A percentile compares a stretch with the other conserved stretches of the same genome.
Evolutionary conservation across 2,329 filamentous ascomycete species (phyloP).

Genomic region (Stachybotrys elegans): DNA sequence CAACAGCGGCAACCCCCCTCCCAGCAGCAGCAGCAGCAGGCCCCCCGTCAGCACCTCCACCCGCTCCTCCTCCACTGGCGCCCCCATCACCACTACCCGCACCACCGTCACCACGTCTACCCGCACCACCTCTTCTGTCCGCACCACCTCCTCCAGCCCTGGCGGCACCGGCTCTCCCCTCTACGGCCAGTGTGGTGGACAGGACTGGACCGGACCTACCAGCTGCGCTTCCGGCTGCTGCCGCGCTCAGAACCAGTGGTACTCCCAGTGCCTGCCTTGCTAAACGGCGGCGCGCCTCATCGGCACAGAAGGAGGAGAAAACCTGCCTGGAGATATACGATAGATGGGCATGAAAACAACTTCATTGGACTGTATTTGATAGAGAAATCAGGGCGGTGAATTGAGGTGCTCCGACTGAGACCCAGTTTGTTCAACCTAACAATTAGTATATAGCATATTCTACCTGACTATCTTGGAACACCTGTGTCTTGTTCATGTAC

Average conservation of each 20-base stretch:
- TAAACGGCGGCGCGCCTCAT: background rate
- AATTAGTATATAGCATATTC: no score
- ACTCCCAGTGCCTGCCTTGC: slow-evolving; percentile 28
- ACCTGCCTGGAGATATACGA: no score
- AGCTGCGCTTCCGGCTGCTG: slow-evolving; percentile 28
- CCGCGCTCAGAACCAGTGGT: slow-evolving; percentile 27
- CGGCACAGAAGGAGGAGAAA: no score
- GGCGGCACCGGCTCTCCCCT: slow-evolving; percentile 9
- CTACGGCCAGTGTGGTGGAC: slow-evolving; percentile 29
- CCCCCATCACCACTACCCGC: background rate
- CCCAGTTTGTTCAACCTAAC: no score
- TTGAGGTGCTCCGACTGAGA: no score
- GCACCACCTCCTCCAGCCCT: slow-evolving; percentile 5
- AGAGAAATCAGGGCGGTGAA: no score
- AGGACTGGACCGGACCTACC: slow-evolving; percentile 24
- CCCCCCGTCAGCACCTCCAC: background rate
- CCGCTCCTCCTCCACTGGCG: slow-evolving; percentile 1
- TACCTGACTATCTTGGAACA: no score
- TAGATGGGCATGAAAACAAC: no score
- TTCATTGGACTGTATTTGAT: no score
- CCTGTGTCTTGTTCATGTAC: no score
- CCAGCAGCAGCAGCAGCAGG: background rate
- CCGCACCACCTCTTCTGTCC: background rate
- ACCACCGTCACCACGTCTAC: background rate
- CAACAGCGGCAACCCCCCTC: background rate